Evolutionary conservation across 2,329 filamentous ascomycete genomes (phyloP).

Genomic region (Teratosphaeria gauchensis): DNA sequence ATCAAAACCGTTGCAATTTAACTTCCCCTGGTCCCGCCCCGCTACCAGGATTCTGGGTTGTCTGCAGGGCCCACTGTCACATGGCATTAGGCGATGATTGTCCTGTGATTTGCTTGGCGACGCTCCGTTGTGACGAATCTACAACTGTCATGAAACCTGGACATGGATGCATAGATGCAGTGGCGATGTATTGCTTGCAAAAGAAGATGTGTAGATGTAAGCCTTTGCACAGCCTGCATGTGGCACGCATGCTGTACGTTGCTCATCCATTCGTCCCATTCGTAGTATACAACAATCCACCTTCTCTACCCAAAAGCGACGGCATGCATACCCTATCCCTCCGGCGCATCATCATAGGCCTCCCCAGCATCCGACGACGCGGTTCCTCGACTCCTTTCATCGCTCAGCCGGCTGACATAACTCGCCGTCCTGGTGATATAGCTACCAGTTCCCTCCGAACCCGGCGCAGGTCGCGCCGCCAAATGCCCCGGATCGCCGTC

Average conservation of each 20-base stretch:
- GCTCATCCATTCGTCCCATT: not conserved
- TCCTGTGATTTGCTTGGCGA: not conserved
- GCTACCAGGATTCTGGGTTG: not conserved
- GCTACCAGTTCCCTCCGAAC: not conserved
- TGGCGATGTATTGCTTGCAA: too few relatives aligned
- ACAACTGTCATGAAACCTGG: not conserved
- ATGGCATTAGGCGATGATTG: not conserved
- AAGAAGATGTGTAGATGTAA: too few relatives aligned
- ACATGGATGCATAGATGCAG: too few relatives aligned
- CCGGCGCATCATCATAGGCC: slow-evolving; percentile 16
- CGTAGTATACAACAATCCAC: not conserved
- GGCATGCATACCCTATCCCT: slow-evolving; percentile 13
- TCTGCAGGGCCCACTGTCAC: not conserved
- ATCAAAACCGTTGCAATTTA: not conserved
- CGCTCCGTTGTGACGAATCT: not conserved
- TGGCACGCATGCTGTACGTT: not conserved
- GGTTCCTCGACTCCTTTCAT: slow-evolving; percentile 32
- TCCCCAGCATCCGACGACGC: slow-evolving; percentile 29
- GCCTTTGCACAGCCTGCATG: not conserved
- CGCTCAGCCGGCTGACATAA: slow-evolving; percentile 47
- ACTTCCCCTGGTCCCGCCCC: not conserved
- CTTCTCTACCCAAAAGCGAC: not conserved
- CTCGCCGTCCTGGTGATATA: not conserved
- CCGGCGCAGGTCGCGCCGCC: slow-evolving; percentile 16
- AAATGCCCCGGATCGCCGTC: slow-evolving; percentile 14